Evolutionary conservation across 495 filamentous ascomycete genomes (phyloP).

Genomic region (Hypoxylon perforatum): DNA sequence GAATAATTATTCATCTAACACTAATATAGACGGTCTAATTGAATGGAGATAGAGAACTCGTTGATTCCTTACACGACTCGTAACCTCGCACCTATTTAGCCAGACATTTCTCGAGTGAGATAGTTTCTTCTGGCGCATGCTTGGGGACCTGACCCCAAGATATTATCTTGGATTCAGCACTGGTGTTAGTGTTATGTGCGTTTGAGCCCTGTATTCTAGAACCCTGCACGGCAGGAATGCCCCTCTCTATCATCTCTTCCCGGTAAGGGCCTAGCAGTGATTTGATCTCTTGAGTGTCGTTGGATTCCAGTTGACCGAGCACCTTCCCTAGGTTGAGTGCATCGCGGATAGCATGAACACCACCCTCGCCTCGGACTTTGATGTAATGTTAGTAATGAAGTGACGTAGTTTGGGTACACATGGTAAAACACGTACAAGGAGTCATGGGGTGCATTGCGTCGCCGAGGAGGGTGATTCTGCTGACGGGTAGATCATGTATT

Average conservation of each 20-base stretch:
- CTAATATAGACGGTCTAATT: background rate
- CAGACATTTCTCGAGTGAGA: conserved; percentile 9
- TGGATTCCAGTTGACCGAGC: conserved; percentile 17
- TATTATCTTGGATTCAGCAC: background rate
- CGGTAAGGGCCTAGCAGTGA: conserved; percentile 24
- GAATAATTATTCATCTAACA: no score
- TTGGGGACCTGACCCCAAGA: conserved; percentile 13
- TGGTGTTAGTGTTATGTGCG: background rate
- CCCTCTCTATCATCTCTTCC: conserved; percentile 29
- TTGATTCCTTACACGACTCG: background rate
- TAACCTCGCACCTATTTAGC: background rate
- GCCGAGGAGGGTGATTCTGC: conserved; percentile 64
- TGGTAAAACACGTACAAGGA: conserved; percentile 60
- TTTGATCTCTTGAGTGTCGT: background rate
- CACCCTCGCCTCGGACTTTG: conserved; percentile 57
- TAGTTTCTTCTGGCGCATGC: conserved; percentile 14
- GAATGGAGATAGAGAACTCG: background rate
- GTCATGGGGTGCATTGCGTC: conserved; percentile 74
- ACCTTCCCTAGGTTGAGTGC: conserved; percentile 37
- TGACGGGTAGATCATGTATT: conserved; percentile 37
- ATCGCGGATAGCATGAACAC: conserved; percentile 56
- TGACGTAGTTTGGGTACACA: background rate
- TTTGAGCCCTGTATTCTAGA: conserved; percentile 8
- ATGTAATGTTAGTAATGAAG: conserved; percentile 1
- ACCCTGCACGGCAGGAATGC: conserved; percentile 12